These are phyloP conservation scores for Plasmodium coatneyi DNA, from an alignment of 169 alveolate genomes.

Conservation along the genomic window DNA sequence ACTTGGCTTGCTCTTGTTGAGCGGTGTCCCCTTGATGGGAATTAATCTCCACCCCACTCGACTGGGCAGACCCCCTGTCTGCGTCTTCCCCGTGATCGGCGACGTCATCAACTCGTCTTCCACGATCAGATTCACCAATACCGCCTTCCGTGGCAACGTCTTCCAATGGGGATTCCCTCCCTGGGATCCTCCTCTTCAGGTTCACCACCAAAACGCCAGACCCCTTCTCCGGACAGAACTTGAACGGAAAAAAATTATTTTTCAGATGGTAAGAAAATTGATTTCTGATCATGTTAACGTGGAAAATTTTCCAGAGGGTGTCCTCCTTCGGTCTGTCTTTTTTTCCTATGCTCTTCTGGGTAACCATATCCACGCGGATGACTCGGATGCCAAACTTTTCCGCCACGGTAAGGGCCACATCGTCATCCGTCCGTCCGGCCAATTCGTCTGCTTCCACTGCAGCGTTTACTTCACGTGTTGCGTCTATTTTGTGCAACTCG, in stretches of 20 bases:
- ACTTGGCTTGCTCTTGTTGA: not conserved
- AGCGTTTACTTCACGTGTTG: not conserved
- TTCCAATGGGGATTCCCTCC: not conserved
- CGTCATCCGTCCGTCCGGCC: not conserved
- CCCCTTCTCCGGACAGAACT: not conserved
- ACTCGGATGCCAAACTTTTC: not conserved
- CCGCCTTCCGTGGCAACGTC: not conserved
- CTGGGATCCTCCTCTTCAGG: not conserved
- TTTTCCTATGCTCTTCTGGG: not conserved
- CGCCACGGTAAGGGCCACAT: not conserved
- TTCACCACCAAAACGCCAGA: constrained; percentile 1
- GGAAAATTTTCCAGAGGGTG: constrained; percentile 13
- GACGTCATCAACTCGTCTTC: not conserved
- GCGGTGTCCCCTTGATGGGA: not conserved
- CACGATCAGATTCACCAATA: not conserved
- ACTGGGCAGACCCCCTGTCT: not conserved
- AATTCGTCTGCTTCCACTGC: not conserved
- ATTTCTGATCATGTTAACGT: constrained; percentile 55
- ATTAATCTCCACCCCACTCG: not conserved
- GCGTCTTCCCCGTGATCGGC: not conserved
- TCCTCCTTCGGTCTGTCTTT: not conserved
- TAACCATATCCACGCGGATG: constrained; percentile 32
- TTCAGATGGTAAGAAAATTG: constrained; percentile 50
- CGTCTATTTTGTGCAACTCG: not conserved
- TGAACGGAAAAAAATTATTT: constrained; percentile 57